Base-by-base conservation (phyloP, 257 asterid genomes). In the Nicotiana tomentosiformis region DNA sequence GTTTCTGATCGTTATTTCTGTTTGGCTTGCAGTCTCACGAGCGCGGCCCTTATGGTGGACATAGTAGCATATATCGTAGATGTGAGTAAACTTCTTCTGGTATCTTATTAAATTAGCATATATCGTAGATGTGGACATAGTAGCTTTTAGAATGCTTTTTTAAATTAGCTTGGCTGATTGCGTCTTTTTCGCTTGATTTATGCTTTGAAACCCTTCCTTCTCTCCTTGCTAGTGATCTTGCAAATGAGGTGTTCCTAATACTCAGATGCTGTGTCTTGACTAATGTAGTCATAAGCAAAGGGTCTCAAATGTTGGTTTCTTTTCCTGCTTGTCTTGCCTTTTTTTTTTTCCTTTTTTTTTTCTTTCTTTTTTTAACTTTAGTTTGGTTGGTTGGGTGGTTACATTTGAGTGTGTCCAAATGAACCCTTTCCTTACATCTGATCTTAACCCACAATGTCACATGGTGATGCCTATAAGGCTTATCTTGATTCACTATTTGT, bases 91-190 rank as follows among this genome's bases (percentile, higher is more conserved):
- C 62, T 64, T 37, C 72, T 62, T 64, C 30, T 62, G 56, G 60
- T 23, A 37, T 11, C 82, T 61, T 35, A 29, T 60, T 51, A n/a
- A n/a, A n/a, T n/a, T 84, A 86, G 56, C 66, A 5, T 66, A 57
- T 87, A 85, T 67, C 90, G 64, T 53, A 85, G 90, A 91, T 77
- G 95, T 90, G 84, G n/a, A n/a, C n/a, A n/a, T n/a, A 86, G 88
- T 86, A 37, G 26, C 78, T 58, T 17, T 65, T 72, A 35, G 23
- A 69, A 23, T 70, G 58, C 46, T 43, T 20, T 32, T 70, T 70
- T 20, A 33, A 43, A n/a, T 17, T 12, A 14, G 14, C 77, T 69
- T 10, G 0, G 55, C 33, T 15, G n/a, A 70, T 43, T 39, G 32
- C 10, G 20, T 20, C 10, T 14, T 12, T 49, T 74, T 23, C 7